Conservation (phyloP, 257 asterid genomes). For the Marsdenia floribunda region DNA sequence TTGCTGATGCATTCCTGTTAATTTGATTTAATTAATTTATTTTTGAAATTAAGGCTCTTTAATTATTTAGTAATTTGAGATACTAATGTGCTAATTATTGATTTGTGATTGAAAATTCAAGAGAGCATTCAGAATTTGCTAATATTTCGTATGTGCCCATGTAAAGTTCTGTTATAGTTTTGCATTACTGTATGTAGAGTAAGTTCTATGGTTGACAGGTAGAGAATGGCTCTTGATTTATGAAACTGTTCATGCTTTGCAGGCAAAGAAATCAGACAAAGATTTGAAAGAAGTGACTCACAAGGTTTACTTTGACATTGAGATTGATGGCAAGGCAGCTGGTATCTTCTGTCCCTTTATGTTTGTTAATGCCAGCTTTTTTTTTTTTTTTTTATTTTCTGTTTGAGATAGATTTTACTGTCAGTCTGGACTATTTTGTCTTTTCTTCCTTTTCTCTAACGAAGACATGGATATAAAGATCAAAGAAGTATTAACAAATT, state of each 20-base stretch:
- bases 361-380: neutral
- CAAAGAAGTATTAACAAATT: too few species aligned
- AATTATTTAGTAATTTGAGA: neutral
- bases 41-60: neutral
- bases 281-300: slow-evolving; percentile 69
- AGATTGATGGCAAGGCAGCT: slow-evolving; percentile 77
- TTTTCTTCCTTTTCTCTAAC: neutral
- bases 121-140: neutral
- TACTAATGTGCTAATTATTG: neutral
- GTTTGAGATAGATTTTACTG: neutral
- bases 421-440: neutral
- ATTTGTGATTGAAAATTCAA: neutral
- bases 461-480: neutral
- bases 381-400: neutral
- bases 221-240: neutral
- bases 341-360: slow-evolving; percentile 39
- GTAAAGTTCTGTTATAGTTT: neutral
- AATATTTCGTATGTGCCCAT: too few species aligned
- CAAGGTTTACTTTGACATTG: slow-evolving; percentile 75
- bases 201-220: neutral
- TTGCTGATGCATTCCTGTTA: neutral
- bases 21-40: neutral
- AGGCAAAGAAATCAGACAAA: slow-evolving; percentile 76
- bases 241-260: slow-evolving; percentile 11
- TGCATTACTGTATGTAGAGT: neutral